A percentile compares a stretch with the other conserved stretches of the same genome.
Conservation (phyloP, 2,329 filamentous ascomycete species). For the Amesomyces nigricolor region DNA sequence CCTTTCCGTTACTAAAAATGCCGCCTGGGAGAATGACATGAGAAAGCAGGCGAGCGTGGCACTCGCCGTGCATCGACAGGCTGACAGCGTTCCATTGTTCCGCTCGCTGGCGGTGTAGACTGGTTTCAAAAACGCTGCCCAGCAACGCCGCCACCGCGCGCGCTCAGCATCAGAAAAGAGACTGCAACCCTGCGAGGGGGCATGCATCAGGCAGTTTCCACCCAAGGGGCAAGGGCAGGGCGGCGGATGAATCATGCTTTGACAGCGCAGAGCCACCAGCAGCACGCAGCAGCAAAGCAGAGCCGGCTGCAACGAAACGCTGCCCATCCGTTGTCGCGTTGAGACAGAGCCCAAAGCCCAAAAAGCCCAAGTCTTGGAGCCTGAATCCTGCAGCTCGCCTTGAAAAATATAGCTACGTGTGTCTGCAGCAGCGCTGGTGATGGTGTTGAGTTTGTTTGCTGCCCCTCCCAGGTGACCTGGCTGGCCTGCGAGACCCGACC, state of each 20-base stretch:
- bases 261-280: slow-evolving; percentile 7
- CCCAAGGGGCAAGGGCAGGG: slow-evolving; percentile 1
- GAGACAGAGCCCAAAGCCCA: not conserved
- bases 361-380: too few species aligned
- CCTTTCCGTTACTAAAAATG: slow-evolving; percentile 13
- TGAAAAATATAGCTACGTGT: not conserved
- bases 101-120: too few species aligned
- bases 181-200: not conserved
- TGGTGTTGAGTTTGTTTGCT: not conserved
- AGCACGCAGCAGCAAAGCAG: not conserved
- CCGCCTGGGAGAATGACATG: slow-evolving; percentile 9
- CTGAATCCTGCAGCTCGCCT: not conserved
- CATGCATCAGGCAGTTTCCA: slow-evolving; percentile 2
- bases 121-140: slow-evolving; percentile 8
- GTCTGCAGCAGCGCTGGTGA: not conserved
- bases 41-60: slow-evolving; percentile 14
- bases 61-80: slow-evolving; percentile 6
- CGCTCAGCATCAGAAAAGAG: not conserved
- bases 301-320: too few species aligned
- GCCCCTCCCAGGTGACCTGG: not conserved
- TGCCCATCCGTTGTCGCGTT: not conserved
- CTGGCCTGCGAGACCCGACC: not conserved
- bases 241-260: slow-evolving; percentile 10
- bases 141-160: not conserved
- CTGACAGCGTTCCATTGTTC: not conserved